phyloP scores from a whole-genome alignment of 768 basidiomycete genomes.

The Lentinula aciculospora region DNA sequence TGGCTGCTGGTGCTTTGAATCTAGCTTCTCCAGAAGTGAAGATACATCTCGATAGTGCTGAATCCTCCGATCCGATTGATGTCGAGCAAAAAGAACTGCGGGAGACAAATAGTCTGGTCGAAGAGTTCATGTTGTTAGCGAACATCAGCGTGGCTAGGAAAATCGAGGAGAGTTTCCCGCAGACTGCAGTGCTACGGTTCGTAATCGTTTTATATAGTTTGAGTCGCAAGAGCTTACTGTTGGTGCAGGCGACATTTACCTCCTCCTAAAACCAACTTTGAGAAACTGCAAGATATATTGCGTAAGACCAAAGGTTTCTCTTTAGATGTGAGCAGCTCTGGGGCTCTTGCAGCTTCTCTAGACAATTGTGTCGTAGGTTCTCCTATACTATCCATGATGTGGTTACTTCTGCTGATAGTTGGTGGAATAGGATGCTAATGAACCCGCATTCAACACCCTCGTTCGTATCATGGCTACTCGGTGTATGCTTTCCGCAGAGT shows the following conservation, averaged over 20 bases:
- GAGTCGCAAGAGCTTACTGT: conserved; percentile 1
- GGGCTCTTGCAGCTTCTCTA: conserved; percentile 81
- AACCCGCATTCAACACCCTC: conserved; percentile 93
- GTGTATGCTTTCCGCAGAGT: conserved; percentile 98
- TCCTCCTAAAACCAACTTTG: conserved; percentile 91
- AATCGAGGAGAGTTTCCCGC: conserved; percentile 93
- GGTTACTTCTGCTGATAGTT: background rate
- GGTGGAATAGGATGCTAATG: conserved; percentile 57
- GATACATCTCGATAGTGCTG: conserved; percentile 89
- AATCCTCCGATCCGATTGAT: conserved; percentile 93
- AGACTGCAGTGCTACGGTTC: conserved; percentile 88
- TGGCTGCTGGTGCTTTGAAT: conserved; percentile 96
- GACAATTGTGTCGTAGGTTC: conserved; percentile 77
- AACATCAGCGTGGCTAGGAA: conserved; percentile 90
- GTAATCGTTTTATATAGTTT: conserved; percentile 1
- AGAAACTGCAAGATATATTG: conserved; percentile 90
- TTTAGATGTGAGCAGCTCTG: conserved; percentile 88
- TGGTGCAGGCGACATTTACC: conserved; percentile 74
- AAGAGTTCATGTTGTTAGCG: conserved; percentile 98
- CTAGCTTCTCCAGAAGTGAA: conserved; percentile 98
- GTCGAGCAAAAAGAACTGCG: conserved; percentile 91
- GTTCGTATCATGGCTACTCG: conserved; percentile 99
- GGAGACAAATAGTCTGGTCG: conserved; percentile 95
- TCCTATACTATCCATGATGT: conserved; percentile 3
- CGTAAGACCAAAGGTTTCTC: conserved; percentile 76